Base-by-base conservation (phyloP, 2,329 filamentous ascomycete genomes). In the Coleophoma eucalyptorum region DNA sequence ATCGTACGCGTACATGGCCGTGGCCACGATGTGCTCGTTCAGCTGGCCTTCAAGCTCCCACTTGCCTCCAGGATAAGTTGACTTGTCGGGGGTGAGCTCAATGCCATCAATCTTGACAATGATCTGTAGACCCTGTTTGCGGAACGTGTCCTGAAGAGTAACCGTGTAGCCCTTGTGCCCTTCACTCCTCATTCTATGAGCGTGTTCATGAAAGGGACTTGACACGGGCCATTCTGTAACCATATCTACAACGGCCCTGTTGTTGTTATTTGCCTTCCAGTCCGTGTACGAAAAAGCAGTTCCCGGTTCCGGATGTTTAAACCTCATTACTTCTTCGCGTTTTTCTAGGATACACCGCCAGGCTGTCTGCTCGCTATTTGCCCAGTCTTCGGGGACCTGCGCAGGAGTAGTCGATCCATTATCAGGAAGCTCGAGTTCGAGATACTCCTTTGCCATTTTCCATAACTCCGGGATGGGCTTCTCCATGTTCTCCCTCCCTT, bases 71-170 rank as follows among this genome's bases (percentile, higher is more conserved):
- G 66, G 57, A 55, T 77, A 83, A 0, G 57, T 58, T 0, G 78
- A 75, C 21, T 79, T 74, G n/a, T 78, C 75, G 0, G 80, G 80
- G 0, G 72, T 79, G 3, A 85, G 68, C 38, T 81, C 70, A 46
- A 85, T 77, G 38, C 72, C 76, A 2, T 78, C 73, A 53, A 87
- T 69, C 59, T 85, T 84, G 35, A 84, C 74, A 47, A 87, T 80
- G 32, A 87, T 65, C 57, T 87, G 83, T 3, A 86, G 59, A 3
- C 76, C 75, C 21, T 42, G 16, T 7, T 50, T 40, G 31, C 40
- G 13, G 37, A 55, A 52, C 8, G 19, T 34, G 8, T 50, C 42
- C 32, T 31, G 13, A 1, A 35, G 20, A 33, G 3, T 15, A 34
- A 43, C 21, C 7, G 18, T 31, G 11, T 48, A 42, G 8, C 13